Conservation (phyloP, 192 early-diverging fungal genomes). For the Podila verticillata region DNA sequence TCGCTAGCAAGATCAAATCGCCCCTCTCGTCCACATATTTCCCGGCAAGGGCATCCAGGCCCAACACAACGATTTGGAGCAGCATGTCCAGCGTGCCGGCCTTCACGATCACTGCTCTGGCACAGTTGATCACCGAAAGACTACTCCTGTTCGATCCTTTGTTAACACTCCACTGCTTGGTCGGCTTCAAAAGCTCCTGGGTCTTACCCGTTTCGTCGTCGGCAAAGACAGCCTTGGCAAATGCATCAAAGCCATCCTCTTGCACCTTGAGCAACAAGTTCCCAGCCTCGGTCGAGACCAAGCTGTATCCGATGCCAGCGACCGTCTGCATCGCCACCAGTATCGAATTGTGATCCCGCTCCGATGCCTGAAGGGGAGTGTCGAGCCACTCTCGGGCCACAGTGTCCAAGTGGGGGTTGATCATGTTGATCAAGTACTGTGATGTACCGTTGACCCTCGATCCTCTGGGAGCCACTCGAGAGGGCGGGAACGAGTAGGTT, state of each 20-base stretch:
- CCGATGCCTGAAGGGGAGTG: slow-evolving; percentile 8
- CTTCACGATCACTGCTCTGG: slow-evolving; percentile 67
- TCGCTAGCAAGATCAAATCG: slow-evolving; percentile 24
- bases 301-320: slow-evolving; percentile 37
- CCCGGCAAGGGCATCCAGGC: slow-evolving; percentile 54
- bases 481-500: slow-evolving; percentile 51
- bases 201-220: slow-evolving; percentile 8
- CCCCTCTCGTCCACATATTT: slow-evolving; percentile 60
- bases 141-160: slow-evolving; percentile 19
- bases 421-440: slow-evolving; percentile 36
- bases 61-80: slow-evolving; percentile 68
- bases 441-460: slow-evolving; percentile 6
- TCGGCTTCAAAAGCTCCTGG: background rate
- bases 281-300: slow-evolving; percentile 40
- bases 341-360: slow-evolving; percentile 9
- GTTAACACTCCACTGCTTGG: background rate
- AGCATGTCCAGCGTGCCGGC: slow-evolving; percentile 67
- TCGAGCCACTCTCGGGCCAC: slow-evolving; percentile 38
- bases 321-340: slow-evolving; percentile 43
- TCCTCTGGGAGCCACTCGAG: slow-evolving; percentile 10
- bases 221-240: slow-evolving; percentile 16
- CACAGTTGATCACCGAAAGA: slow-evolving; percentile 12
- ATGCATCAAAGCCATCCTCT: slow-evolving; percentile 53
- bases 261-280: slow-evolving; percentile 56
- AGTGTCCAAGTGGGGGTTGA: slow-evolving; percentile 41